These are phyloP conservation scores for Cutaneotrichosporon sp. DNA, from an alignment of 1,284 basidiomycete genomes.

Conservation along the genomic window DNA sequence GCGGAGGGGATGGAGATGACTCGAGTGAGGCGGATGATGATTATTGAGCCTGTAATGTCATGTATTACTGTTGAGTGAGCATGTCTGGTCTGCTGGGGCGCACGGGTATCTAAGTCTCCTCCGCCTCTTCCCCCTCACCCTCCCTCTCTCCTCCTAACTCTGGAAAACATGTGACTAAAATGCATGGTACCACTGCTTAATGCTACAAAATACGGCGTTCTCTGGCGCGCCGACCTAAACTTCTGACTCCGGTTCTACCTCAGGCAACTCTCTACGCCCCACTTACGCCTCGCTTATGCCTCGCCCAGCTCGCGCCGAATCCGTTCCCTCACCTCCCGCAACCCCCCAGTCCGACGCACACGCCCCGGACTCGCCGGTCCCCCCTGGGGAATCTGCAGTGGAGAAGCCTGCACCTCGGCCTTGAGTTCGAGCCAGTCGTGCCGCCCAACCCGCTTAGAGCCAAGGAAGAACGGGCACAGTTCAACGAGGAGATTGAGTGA, in stretches of 20 bases:
- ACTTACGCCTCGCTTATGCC: neutral
- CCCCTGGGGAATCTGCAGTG: neutral
- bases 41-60: constrained; percentile 13
- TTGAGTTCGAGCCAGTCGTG: constrained; percentile 54
- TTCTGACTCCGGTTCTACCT: neutral
- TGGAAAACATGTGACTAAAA: neutral
- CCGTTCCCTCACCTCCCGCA: constrained; percentile 49
- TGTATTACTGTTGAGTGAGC: neutral
- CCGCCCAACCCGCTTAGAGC: constrained; percentile 38
- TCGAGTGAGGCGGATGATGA: constrained; percentile 26
- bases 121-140: too few relatives aligned
- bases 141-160: too few relatives aligned
- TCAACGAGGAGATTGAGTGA: constrained; percentile 48
- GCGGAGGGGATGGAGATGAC: constrained; percentile 16
- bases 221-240: neutral
- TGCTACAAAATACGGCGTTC: neutral
- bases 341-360: constrained; percentile 39
- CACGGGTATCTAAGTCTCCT: too few relatives aligned
- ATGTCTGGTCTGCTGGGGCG: too few relatives aligned
- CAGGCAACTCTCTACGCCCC: too few relatives aligned
- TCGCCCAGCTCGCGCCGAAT: constrained; percentile 49
- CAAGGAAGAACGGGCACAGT: constrained; percentile 54
- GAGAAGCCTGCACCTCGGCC: constrained; percentile 13
- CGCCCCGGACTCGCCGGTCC: constrained; percentile 44
- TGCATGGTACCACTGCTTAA: constrained; percentile 1